Evolutionary conservation across 768 basidiomycete species (phyloP), one percentile per base, ranked within the genome.

Genomic region (Macrolepiota dolichaula): DNA sequence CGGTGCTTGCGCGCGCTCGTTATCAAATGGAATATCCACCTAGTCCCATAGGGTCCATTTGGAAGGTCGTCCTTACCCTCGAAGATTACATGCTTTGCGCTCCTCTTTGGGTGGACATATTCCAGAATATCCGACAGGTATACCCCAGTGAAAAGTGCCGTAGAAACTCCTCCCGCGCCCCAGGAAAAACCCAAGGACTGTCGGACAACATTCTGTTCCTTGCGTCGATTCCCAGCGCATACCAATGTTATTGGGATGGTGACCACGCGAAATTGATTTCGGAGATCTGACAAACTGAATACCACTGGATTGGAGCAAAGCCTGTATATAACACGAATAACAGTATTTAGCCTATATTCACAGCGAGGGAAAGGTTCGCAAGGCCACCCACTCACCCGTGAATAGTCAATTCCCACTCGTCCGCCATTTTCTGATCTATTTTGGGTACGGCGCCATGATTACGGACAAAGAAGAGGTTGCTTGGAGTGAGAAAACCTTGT

Each of bases 161-260:
- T 86, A 17, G 77, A 79, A 17, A 81, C 71, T 50, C 77, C 81
- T 2, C 71, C 82, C 2, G 81, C 74, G 7, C 84, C 84, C 84
- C 84, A 85, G 19, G 68, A 74, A 64, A 85, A 85, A 0, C 85
- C 85, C 1, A 85, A 75, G 7, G 79, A 77, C 67, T 86, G 82
- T 15, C 74, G 75, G 35, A 86, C 77, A 50, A 85, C 72, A 64
- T 88, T 88, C 67, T 88, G 86, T 65, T 88, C 86, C 67, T 86
- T 87, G 27, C 86, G 73, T 1, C 86, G 71, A 67, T 87, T 87
- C 1, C 86, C 86, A 1, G 86, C 86, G 63, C 86, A 88, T 2
- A 83, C 82, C 11, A 88, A 68, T 0, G 86, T 87, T 19, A 87
- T 76, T 3, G 86, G 86, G 3, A 86, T 62, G 0, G 85, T 88